Base-by-base conservation (phyloP, 495 filamentous ascomycete species). In the Glonium stellatum region DNA sequence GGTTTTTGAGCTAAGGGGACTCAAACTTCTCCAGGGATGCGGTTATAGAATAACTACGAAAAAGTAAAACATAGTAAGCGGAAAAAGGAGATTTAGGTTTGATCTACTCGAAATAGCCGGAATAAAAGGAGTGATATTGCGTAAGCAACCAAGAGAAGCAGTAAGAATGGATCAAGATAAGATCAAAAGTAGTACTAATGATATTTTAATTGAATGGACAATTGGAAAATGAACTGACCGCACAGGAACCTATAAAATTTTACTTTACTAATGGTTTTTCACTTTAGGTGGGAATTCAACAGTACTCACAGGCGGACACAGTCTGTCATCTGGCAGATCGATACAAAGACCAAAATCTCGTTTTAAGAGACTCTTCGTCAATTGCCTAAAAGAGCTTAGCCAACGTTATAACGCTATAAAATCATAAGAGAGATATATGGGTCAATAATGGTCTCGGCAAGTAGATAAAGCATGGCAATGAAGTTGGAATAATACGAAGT, bases 231-330 rank as follows among this genome's bases (percentile, higher is more conserved):
- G 27, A 15, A 66, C 63, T 18, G 35, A 66, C 63, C 70, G 66
- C 2, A 69, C 61, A n/a, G 70, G 69, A 35, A 63, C 46, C 60
- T 63, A 61, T 12, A 58, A 12, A 11, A 4, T 3, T 15, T 44
- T 44, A 44, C 1, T 13, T 4, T 44, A 4, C 13, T 18, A 44
- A 18, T 18, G 13, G 39, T 2, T 44, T 44, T 18, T 4, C 2
- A 44, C 12, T 13, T 18, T 11, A 44, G 13, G 39, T 11, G 13
- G 13, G 39, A 11, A 18, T 11, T 44, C 39, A 44, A 13, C 19
- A 54, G 36, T 6, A 65, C 81, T 59, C 71, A 95, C 87, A 22
- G 93, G 89, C n/a, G 93, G 93, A 67, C 93, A 98, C 5, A 98
- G 78, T 52, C 93, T 80, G 72, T 95, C 84, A 21, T 79, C 73